Evolutionary conservation across 129 eudicot genomes (phyloP), one percentile per base, ranked within the genome.

Genomic region (Lactuca sativa): DNA sequence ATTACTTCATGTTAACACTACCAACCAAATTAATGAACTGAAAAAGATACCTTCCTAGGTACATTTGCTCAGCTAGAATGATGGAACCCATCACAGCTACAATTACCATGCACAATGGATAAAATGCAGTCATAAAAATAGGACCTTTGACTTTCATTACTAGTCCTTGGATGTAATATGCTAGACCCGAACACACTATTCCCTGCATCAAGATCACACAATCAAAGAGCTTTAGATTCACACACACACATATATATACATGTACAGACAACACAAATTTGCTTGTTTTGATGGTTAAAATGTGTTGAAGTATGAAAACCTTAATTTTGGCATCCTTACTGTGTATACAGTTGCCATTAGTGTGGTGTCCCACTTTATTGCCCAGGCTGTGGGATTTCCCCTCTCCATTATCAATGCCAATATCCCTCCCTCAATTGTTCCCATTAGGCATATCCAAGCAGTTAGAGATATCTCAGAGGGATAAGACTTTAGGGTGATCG

Each of bases 161-260:
- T 21, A 86, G 47, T 71, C 92, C 96, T 80, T 86, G 92, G 31
- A 86, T 78, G 56, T 89, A 89, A 59, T 81, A 89, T n/a, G 96
- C 86, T 49, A 89, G 73, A 15, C 90, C 89, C 6, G 96, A 89
- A 67, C 90, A 86, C 64, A 89, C 76, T 68, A 86, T 56, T 0
- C 96, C 90, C 92, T 86, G 84, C 66, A 80, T 43, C 62, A 65
- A 81, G 15, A 80, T 51, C 59, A 55, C 15, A 74, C 6, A 64
- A 40, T 32, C 7, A 1, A 2, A 31, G 0, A 38, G 3, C 53
- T 59, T 62, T 52, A 53, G 16, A 53, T 25, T 57, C 59, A 4
- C 56, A 51, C 30, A 31, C 56, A 44, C 18, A 18, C 10, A 40
- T 33, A 17, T 1, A 18, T 18, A n/a, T n/a, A n/a, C n/a, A n/a